Evolutionary conservation across 2,329 filamentous ascomycete genomes (phyloP), one percentile per base, ranked within the genome.

Genomic region (Cytospora piceicola): DNA sequence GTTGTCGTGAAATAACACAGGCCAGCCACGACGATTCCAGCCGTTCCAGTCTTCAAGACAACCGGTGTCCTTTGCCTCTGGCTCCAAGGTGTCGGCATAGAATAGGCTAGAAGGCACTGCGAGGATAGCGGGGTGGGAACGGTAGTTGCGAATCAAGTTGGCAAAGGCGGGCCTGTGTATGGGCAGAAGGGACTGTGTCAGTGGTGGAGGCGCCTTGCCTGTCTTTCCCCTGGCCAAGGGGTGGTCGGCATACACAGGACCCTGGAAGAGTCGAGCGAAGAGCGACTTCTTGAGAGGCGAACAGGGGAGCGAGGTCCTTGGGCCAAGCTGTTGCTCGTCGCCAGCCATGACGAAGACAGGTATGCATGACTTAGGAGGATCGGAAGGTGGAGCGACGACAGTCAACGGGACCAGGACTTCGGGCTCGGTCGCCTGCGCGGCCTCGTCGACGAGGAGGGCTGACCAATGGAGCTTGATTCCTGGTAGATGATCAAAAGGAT

Each of bases 341-440:
- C 71, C 71, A 24, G 71, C 71, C 71, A 73, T 72, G 22, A 73
- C 68, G 6, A 73, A 52, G 1, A 71, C 54, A 1, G 71, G 71
- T 7, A 53, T 65, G 29, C 67, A 65, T n/a, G 29, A 36, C 7
- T 49, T 32, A 3, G 67, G 58, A n/a, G 59, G 46, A 7, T 60
- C 12, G 0, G 30, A 12, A 3, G 70, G 69, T 1, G 71, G 71
- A 17, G 71, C 62, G 20, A 73, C 69, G 39, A 72, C 63, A 27
- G 59, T 64, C 11, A 73, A 58, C 15, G 71, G 69, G 14, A 70
- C 30, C 36, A 71, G 54, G 17, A 67, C 61, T 32, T 70, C 70
- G 27, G 71, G 69, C 65, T 73, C 71, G 30, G 59, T 71, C 3
- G 70, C 70, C 57, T 73, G 71, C n/a, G 71, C 71, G 14, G 71